Percentiles rank a stretch among this genome's conserved stretches.
Conservation (phyloP, 371 early-diverging fungal genomes). For the Lichtheimia ornata region DNA sequence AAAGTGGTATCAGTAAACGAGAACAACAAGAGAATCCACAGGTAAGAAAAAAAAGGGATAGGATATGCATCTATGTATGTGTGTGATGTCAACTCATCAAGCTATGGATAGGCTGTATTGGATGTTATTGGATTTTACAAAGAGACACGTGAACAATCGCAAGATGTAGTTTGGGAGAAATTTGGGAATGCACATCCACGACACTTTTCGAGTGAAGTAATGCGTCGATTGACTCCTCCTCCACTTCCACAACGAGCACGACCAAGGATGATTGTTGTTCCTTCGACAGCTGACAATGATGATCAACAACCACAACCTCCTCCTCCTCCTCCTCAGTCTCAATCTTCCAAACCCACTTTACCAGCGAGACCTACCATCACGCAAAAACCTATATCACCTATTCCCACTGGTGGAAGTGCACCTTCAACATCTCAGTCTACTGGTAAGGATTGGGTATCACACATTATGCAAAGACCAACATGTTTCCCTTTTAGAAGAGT, state of each 20-base stretch:
- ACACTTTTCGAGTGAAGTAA: conserved; percentile 15
- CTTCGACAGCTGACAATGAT: background rate
- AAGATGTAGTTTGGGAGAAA: conserved; percentile 86
- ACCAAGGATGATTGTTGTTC: conserved; percentile 20
- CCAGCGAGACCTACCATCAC: conserved; percentile 20
- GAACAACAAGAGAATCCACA: conserved; percentile 95
- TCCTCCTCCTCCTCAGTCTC: background rate
- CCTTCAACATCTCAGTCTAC: too few relatives aligned
- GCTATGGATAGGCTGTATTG: conserved; percentile 72
- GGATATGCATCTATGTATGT: background rate
- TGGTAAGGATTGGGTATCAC: too few relatives aligned
- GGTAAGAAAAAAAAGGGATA: conserved; percentile 45
- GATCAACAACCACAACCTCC: conserved; percentile 1
- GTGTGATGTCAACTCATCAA: conserved; percentile 5
- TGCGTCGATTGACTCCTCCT: conserved; percentile 19
- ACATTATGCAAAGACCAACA: background rate
- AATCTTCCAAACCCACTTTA: conserved; percentile 8
- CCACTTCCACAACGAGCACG: conserved; percentile 23
- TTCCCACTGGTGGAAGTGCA: too few relatives aligned
- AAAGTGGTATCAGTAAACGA: conserved; percentile 92
- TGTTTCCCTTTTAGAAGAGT: background rate
- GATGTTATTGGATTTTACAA: conserved; percentile 94
- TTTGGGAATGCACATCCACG: conserved; percentile 64
- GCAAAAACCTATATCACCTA: background rate
- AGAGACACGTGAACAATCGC: conserved; percentile 61